These are phyloP conservation scores for Ogataea allantospora DNA, from an alignment of 805 yeast species.

Conservation along the genomic window DNA sequence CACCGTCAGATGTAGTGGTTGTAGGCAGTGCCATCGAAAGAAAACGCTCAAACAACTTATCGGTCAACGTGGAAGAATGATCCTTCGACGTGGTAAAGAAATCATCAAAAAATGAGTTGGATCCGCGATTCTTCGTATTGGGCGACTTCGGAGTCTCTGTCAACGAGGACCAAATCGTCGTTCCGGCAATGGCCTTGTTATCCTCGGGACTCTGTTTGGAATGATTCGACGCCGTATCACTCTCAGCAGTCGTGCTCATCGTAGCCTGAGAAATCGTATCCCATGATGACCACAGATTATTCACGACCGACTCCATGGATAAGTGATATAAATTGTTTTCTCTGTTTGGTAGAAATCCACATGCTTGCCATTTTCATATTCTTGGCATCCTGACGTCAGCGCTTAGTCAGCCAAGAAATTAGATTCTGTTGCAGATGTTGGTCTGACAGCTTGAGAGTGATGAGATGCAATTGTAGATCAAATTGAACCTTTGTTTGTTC, in stretches of 20 bases:
- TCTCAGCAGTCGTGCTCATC: conserved; percentile 4
- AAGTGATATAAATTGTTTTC: conserved; percentile 2
- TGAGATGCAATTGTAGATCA: conserved; percentile 25
- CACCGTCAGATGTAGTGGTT: conserved; percentile 44
- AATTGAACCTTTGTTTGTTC: conserved; percentile 16
- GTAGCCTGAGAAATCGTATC: conserved; percentile 21
- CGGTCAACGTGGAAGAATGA: conserved; percentile 42
- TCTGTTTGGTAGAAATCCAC: conserved; percentile 5
- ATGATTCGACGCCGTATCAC: background rate
- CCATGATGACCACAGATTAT: conserved; percentile 28
- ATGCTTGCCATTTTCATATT: too few species aligned
- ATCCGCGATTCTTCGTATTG: conserved; percentile 4
- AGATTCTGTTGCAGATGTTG: conserved; percentile 10
- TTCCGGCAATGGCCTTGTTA: conserved; percentile 11
- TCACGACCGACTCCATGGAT: conserved; percentile 32
- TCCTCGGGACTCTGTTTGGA: conserved; percentile 1
- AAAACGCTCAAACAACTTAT: conserved; percentile 69
- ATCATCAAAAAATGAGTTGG: conserved; percentile 25
- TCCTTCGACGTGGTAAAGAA: conserved; percentile 18
- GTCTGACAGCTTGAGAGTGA: conserved; percentile 19
- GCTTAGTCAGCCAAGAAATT: conserved; percentile 23
- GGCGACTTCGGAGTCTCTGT: conserved; percentile 11
- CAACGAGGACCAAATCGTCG: conserved; percentile 18
- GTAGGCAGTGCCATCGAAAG: conserved; percentile 73
- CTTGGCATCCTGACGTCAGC: conserved; percentile 8